These are phyloP conservation scores for Fusarium verticillioides DNA, from an alignment of 2,329 filamentous ascomycete genomes.

Conservation along the genomic window DNA sequence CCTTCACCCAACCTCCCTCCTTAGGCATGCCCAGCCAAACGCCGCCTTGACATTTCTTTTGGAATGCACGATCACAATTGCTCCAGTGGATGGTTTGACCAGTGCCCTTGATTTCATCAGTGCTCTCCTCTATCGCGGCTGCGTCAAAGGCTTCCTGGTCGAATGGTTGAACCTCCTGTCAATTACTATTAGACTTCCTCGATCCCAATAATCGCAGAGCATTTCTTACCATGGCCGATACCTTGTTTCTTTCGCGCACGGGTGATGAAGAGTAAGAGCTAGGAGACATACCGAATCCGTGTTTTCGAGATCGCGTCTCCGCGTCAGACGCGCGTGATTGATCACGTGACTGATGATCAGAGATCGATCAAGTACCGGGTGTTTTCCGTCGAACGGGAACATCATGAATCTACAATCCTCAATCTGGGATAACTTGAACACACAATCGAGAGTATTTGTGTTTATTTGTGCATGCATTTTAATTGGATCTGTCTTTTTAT, in stretches of 20 bases:
- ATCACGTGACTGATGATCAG: too few relatives aligned
- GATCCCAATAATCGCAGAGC: fast-evolving
- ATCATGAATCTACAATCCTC: too few relatives aligned
- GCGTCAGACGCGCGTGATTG: too few relatives aligned
- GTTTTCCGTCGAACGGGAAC: too few relatives aligned
- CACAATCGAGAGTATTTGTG: too few relatives aligned
- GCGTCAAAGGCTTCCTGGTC: background rate
- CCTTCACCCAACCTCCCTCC: background rate
- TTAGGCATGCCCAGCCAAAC: background rate
- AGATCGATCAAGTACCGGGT: too few relatives aligned
- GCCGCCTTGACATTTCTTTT: background rate
- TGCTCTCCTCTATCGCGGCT: background rate
- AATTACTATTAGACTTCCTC: fast-evolving
- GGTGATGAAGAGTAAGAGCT: background rate
- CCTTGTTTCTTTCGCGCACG: too few relatives aligned
- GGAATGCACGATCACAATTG: background rate
- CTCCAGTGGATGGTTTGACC: background rate
- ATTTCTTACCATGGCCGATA: background rate
- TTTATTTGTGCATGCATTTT: too few relatives aligned
- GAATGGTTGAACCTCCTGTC: background rate
- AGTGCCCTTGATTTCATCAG: background rate
- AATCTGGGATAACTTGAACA: too few relatives aligned
- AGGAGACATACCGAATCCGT: fast-evolving
- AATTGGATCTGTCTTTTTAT: too few relatives aligned
- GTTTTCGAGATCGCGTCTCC: background rate